phyloP scores from a whole-genome alignment of 768 basidiomycete genomes.

The Artomyces pyxidatus region DNA sequence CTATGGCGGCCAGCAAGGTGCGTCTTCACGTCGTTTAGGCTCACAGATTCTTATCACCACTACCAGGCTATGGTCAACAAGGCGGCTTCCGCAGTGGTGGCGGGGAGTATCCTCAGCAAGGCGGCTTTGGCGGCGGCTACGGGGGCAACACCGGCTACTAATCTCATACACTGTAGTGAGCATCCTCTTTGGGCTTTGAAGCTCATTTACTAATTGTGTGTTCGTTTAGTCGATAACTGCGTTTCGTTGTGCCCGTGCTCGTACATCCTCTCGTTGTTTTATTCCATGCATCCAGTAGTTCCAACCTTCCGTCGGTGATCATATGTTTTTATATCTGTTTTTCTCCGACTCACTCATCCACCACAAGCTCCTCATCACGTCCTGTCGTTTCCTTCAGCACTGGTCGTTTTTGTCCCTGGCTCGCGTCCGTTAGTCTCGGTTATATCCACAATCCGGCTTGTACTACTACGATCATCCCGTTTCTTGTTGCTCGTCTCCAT shows the following conservation, averaged over 20 bases:
- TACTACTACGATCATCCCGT: conserved; percentile 32
- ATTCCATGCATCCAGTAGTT: conserved; percentile 9
- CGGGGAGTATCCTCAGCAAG: neutral
- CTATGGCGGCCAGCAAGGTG: conserved; percentile 16
- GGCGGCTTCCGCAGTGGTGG: conserved; percentile 21
- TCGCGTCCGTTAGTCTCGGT: conserved; percentile 30
- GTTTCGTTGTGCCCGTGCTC: neutral
- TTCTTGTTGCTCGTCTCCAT: conserved; percentile 12
- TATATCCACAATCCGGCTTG: conserved; percentile 34
- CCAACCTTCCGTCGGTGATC: neutral
- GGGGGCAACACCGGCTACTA: too few relatives aligned
- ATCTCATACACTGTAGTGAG: neutral
- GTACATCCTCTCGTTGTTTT: conserved; percentile 1
- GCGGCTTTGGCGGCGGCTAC: neutral
- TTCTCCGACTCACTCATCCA: conserved; percentile 29
- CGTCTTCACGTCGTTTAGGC: too few relatives aligned
- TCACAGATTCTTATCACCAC: too few relatives aligned
- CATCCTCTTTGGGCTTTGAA: neutral
- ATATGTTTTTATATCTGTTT: conserved; percentile 13
- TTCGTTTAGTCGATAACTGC: neutral
- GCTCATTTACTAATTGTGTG: neutral
- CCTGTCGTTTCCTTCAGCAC: conserved; percentile 32
- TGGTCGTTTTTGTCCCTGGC: conserved; percentile 32
- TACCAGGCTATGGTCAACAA: conserved; percentile 6
- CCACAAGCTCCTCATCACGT: conserved; percentile 27